A percentile compares a stretch with the other conserved stretches of the same genome.
Conservation (phyloP, 305 asterid genomes). For the Ilex paraguariensis region DNA sequence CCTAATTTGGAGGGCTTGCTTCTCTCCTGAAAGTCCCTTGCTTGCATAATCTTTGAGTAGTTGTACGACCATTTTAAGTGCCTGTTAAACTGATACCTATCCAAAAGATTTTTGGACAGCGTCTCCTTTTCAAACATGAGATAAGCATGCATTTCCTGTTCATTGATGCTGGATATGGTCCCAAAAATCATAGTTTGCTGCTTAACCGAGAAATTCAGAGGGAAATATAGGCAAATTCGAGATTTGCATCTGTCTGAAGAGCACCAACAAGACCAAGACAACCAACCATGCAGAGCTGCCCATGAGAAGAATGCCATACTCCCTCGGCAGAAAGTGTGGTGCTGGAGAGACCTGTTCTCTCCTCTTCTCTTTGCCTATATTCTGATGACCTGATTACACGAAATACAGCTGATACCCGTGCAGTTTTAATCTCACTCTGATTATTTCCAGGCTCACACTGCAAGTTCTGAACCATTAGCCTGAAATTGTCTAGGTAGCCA, state of each 20-base stretch:
- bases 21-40: slow-evolving; percentile 13
- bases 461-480: slow-evolving; percentile 15
- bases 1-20: slow-evolving; percentile 5
- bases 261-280: slow-evolving; percentile 13
- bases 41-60: neutral
- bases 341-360: slow-evolving; percentile 16
- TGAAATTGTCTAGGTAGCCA: slow-evolving; percentile 5
- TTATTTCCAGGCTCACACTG: slow-evolving; percentile 8
- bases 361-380: slow-evolving; percentile 7
- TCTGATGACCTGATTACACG: slow-evolving; percentile 7
- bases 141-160: slow-evolving; percentile 6
- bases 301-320: slow-evolving; percentile 15
- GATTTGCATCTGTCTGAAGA: slow-evolving; percentile 8
- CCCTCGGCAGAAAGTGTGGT: slow-evolving; percentile 15
- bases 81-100: neutral
- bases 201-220: slow-evolving; percentile 6
- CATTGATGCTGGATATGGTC: slow-evolving; percentile 9
- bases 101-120: neutral
- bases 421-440: neutral
- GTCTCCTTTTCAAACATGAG: slow-evolving; percentile 9
- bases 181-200: slow-evolving; percentile 9
- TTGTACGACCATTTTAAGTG: slow-evolving; percentile 1
- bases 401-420: slow-evolving; percentile 8
- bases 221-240: slow-evolving; percentile 5
- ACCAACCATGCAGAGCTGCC: slow-evolving; percentile 22